Evolutionary conservation across 208 protist species (phyloP).

Genomic region (Leishmania tarentolae): DNA sequence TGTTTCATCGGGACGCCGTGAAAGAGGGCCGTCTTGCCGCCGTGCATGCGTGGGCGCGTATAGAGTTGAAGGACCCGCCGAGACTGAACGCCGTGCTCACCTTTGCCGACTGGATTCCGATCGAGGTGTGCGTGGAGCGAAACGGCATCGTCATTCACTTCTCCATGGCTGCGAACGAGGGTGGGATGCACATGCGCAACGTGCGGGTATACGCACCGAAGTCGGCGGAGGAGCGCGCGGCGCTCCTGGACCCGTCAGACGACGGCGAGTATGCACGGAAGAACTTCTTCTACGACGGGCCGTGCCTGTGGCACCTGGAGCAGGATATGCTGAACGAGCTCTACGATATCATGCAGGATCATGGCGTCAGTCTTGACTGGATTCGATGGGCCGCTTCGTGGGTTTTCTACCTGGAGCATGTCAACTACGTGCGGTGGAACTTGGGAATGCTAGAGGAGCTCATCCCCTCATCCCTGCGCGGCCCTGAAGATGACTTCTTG

Average conservation of each 20-base stretch:
- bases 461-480: slow-evolving; percentile 54
- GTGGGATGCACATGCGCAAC: slow-evolving; percentile 89
- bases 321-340: slow-evolving; percentile 82
- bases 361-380: slow-evolving; percentile 75
- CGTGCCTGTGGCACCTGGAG: slow-evolving; percentile 85
- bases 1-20: slow-evolving; percentile 55
- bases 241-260: slow-evolving; percentile 41
- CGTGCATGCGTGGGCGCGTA: slow-evolving; percentile 60
- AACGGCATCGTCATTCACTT: slow-evolving; percentile 81
- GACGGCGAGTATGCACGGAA: slow-evolving; percentile 57
- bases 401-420: slow-evolving; percentile 82
- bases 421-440: slow-evolving; percentile 63
- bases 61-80: slow-evolving; percentile 66
- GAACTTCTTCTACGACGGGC: slow-evolving; percentile 83
- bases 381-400: slow-evolving; percentile 74
- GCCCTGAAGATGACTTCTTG: slow-evolving; percentile 75
- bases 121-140: slow-evolving; percentile 77
- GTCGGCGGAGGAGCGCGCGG: slow-evolving; percentile 17
- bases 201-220: slow-evolving; percentile 66
- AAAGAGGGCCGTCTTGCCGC: slow-evolving; percentile 32
- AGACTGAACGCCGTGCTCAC: slow-evolving; percentile 65
- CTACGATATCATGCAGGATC: slow-evolving; percentile 88
- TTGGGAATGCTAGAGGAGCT: slow-evolving; percentile 65
- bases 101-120: slow-evolving; percentile 76
- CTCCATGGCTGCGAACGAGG: slow-evolving; percentile 70